phyloP scores from a whole-genome alignment of 805 yeast genomes.

The Starmera pachycereana region DNA sequence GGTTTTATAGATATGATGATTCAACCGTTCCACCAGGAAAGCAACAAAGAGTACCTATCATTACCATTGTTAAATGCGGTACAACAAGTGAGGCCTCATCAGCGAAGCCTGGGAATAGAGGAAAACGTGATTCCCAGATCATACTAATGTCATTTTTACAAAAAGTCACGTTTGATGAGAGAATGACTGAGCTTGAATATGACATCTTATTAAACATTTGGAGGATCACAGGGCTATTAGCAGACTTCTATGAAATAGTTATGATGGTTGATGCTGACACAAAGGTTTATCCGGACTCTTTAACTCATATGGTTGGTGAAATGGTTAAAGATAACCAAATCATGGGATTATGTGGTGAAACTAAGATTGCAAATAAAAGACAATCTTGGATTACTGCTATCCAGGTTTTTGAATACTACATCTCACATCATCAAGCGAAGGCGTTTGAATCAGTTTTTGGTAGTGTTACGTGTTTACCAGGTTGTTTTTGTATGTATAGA shows the following conservation, averaged over 20 bases:
- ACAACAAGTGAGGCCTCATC: conserved; percentile 66
- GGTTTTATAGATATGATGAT: conserved; percentile 82
- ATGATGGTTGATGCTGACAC: conserved; percentile 96
- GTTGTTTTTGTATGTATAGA: conserved; percentile 88
- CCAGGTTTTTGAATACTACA: conserved; percentile 88
- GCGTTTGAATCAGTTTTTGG: conserved; percentile 95
- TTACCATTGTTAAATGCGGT: conserved; percentile 80
- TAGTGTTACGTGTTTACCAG: conserved; percentile 91
- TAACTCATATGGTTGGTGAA: conserved; percentile 84
- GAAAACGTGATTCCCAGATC: conserved; percentile 91
- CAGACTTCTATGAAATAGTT: conserved; percentile 71
- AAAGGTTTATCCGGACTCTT: conserved; percentile 72
- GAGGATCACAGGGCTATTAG: conserved; percentile 77
- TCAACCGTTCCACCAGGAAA: conserved; percentile 64
- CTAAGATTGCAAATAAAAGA: conserved; percentile 76
- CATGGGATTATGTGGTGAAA: conserved; percentile 94
- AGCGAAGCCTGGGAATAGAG: conserved; percentile 85
- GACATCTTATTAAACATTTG: conserved; percentile 68
- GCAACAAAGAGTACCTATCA: conserved; percentile 77
- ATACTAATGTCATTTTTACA: conserved; percentile 86
- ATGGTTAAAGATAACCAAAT: conserved; percentile 78
- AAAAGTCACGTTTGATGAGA: conserved; percentile 79
- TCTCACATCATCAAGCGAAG: conserved; percentile 89
- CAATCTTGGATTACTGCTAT: conserved; percentile 87
- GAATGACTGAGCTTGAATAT: conserved; percentile 86